Evolutionary conservation across 1,284 basidiomycete species (phyloP).

Genomic region (Pseudozyma tsukubaensis): DNA sequence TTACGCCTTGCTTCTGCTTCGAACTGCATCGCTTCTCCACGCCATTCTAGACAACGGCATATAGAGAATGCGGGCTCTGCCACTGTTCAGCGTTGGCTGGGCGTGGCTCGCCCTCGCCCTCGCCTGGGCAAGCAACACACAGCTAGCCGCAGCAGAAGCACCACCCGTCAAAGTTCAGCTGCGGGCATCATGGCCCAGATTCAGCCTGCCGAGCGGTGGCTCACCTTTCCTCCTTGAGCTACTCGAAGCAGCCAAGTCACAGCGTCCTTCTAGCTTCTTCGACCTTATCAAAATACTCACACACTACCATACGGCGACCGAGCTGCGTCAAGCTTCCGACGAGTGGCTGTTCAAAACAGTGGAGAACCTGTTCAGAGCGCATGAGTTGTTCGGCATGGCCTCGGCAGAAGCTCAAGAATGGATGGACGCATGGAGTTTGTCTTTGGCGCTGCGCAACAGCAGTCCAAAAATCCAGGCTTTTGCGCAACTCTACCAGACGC

Average conservation of each 20-base stretch:
- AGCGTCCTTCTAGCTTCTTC: slow-evolving; percentile 53
- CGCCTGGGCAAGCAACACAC: slow-evolving; percentile 8
- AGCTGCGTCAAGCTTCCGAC: slow-evolving; percentile 25
- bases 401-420: slow-evolving; percentile 3
- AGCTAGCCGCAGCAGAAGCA: slow-evolving; percentile 12
- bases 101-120: slow-evolving; percentile 28
- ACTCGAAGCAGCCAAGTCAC: slow-evolving; percentile 74
- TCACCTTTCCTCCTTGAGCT: slow-evolving; percentile 76
- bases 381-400: slow-evolving; percentile 15
- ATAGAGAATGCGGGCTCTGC: slow-evolving; percentile 32
- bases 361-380: slow-evolving; percentile 13
- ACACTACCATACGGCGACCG: slow-evolving; percentile 5
- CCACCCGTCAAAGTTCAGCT: slow-evolving; percentile 83
- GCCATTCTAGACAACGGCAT: too few species aligned
- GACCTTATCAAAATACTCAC: slow-evolving; percentile 43
- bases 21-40: too few species aligned
- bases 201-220: slow-evolving; percentile 16
- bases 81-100: slow-evolving; percentile 24
- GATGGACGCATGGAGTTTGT: slow-evolving; percentile 52
- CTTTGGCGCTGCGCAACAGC: slow-evolving; percentile 55
- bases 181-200: slow-evolving; percentile 81
- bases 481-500: slow-evolving; percentile 54
- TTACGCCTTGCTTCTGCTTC: too few species aligned
- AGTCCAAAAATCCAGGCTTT: slow-evolving; percentile 59
- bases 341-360: slow-evolving; percentile 18